These are phyloP conservation scores for Lactarius akahatsu DNA, from an alignment of 768 basidiomycete species.

Conservation along the genomic window DNA sequence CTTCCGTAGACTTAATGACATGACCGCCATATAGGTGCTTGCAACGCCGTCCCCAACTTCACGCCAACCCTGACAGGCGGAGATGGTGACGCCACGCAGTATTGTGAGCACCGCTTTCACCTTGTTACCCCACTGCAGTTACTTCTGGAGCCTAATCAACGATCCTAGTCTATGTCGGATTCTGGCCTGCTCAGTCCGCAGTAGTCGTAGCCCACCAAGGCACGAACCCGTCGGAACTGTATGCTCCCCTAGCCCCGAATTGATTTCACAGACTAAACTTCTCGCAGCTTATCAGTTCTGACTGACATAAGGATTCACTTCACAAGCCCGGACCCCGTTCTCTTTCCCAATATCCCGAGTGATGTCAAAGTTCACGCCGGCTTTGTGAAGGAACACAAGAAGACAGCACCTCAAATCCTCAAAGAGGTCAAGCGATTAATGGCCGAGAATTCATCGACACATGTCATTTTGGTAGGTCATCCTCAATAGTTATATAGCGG, in stretches of 20 bases:
- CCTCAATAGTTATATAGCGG: not conserved
- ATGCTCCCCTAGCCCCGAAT: not conserved
- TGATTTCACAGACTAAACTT: not conserved
- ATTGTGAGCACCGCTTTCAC: constrained; percentile 39
- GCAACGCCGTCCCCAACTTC: constrained; percentile 43
- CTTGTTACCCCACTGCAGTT: not conserved
- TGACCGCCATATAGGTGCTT: constrained; percentile 38
- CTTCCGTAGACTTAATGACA: not conserved
- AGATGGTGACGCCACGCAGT: constrained; percentile 48
- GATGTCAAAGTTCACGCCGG: constrained; percentile 18
- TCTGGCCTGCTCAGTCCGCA: constrained; percentile 22
- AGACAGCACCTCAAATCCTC: constrained; percentile 25
- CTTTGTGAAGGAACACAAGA: constrained; percentile 22
- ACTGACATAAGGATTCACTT: constrained; percentile 11
- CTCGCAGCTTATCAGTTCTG: constrained; percentile 16
- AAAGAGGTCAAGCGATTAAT: constrained; percentile 24
- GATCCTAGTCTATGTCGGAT: constrained; percentile 28
- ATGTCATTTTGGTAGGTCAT: constrained; percentile 23
- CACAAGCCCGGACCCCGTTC: constrained; percentile 1
- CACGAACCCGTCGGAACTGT: constrained; percentile 24
- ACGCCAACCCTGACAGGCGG: constrained; percentile 47
- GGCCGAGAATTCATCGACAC: constrained; percentile 12
- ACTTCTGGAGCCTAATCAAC: not conserved
- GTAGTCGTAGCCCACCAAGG: constrained; percentile 29
- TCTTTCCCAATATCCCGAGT: constrained; percentile 21